A percentile compares a stretch with the other conserved stretches of the same genome.
phyloP scores from a whole-genome alignment of 331 rosid genomes.

The Rosa hybrid region DNA sequence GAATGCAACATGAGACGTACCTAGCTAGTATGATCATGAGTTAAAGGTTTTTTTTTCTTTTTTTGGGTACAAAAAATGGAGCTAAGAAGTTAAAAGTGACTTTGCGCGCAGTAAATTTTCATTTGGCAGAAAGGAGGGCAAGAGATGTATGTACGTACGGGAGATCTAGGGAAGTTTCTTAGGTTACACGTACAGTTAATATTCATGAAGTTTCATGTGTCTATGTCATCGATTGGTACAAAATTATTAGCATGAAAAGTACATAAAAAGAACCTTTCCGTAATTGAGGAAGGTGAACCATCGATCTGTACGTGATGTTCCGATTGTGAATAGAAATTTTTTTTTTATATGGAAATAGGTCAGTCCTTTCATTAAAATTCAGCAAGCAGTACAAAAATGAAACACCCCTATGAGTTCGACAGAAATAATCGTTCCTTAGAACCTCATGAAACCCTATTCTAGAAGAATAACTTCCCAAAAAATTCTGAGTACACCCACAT shows the following conservation, averaged over 20 bases:
- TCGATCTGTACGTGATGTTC: not conserved
- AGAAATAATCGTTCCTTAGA: too few species aligned
- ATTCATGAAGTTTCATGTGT: slow-evolving; percentile 13
- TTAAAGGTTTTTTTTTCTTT: too few species aligned
- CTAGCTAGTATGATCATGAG: not conserved
- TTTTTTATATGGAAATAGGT: too few species aligned
- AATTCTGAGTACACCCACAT: too few species aligned
- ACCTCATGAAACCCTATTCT: too few species aligned
- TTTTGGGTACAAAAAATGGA: too few species aligned
- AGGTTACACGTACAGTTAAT: not conserved
- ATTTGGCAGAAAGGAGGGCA: not conserved
- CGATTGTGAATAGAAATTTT: not conserved
- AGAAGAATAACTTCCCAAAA: too few species aligned
- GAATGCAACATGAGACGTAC: not conserved
- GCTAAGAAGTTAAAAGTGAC: not conserved
- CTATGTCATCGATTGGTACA: not conserved
- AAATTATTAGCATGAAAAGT: slow-evolving; percentile 1
- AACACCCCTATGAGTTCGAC: too few species aligned
- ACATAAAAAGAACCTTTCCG: slow-evolving; percentile 2
- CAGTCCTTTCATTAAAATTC: too few species aligned
- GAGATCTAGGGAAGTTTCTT: slow-evolving; percentile 13
- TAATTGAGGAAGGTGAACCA: slow-evolving; percentile 12
- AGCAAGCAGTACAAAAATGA: too few species aligned
- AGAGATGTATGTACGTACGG: not conserved
- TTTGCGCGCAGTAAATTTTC: not conserved